A percentile compares a stretch with the other conserved stretches of the same genome.
Conservation (phyloP, 768 basidiomycete genomes). For the Boletus coccyginus region DNA sequence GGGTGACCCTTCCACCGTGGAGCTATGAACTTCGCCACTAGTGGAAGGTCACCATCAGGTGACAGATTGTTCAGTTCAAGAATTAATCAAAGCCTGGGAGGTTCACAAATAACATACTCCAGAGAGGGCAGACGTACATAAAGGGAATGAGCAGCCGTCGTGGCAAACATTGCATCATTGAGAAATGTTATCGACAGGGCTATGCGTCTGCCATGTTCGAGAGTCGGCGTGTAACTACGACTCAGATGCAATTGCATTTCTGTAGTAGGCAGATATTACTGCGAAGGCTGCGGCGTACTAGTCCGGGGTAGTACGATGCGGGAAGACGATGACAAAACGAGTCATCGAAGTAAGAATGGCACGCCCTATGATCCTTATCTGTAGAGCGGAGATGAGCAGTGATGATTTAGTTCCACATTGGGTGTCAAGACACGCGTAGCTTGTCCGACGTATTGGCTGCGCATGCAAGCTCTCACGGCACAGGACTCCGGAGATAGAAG, state of each 20-base stretch:
- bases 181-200: neutral
- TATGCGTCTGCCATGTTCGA: neutral
- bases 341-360: neutral
- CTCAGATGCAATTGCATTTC: neutral
- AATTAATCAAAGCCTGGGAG: neutral
- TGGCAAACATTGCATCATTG: neutral
- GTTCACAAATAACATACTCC: neutral
- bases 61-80: neutral
- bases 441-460: neutral
- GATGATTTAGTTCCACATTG: neutral
- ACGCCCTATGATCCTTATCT: neutral
- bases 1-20: neutral
- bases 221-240: neutral
- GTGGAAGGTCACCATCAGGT: neutral
- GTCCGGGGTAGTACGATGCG: neutral
- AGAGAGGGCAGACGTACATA: neutral
- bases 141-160: neutral
- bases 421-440: neutral
- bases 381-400: neutral
- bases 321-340: neutral
- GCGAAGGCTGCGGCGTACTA: neutral
- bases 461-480: conserved; percentile 3
- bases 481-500: neutral
- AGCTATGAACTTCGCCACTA: neutral
- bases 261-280: neutral